phyloP scores from a whole-genome alignment of 176 grass and related monocot genomes.

The Zoysia japonica region DNA sequence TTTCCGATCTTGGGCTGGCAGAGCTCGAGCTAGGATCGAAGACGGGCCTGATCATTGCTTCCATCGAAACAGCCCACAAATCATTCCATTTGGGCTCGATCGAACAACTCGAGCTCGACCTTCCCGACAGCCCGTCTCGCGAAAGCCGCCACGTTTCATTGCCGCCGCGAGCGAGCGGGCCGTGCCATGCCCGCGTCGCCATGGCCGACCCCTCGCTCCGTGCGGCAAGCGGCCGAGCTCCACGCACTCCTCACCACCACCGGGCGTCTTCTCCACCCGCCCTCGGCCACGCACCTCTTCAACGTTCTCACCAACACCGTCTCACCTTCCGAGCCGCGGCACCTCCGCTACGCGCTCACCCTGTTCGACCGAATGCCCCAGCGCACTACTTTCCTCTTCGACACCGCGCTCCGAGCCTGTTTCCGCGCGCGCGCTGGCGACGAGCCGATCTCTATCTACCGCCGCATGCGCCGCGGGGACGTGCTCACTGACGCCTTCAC shows the following conservation, averaged over 20 bases:
- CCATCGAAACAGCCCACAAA: neutral
- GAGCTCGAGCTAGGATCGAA: too few relatives aligned
- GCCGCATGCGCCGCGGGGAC: constrained; percentile 34
- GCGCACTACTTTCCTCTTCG: constrained; percentile 48
- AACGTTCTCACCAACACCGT: constrained; percentile 48
- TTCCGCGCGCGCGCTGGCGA: neutral
- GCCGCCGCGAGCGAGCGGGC: neutral
- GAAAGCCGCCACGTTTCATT: neutral
- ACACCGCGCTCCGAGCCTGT: constrained; percentile 61
- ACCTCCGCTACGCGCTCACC: constrained; percentile 48
- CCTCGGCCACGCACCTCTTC: constrained; percentile 46
- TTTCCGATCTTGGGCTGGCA: neutral
- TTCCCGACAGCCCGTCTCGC: too few relatives aligned
- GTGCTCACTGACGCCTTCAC: constrained; percentile 48
- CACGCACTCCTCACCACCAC: constrained; percentile 47
- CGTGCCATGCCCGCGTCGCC: constrained; percentile 36
- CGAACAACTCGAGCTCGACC: neutral
- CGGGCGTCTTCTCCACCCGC: constrained; percentile 27
- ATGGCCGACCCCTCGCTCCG: constrained; percentile 57
- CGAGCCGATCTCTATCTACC: constrained; percentile 28
- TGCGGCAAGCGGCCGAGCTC: constrained; percentile 60
- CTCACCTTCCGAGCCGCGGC: neutral
- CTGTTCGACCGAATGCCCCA: constrained; percentile 57
- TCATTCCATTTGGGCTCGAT: too few relatives aligned
- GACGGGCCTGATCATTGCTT: neutral